Conservation (phyloP, 1,139 yeast genomes). For the Suhomyces choctaworum region DNA sequence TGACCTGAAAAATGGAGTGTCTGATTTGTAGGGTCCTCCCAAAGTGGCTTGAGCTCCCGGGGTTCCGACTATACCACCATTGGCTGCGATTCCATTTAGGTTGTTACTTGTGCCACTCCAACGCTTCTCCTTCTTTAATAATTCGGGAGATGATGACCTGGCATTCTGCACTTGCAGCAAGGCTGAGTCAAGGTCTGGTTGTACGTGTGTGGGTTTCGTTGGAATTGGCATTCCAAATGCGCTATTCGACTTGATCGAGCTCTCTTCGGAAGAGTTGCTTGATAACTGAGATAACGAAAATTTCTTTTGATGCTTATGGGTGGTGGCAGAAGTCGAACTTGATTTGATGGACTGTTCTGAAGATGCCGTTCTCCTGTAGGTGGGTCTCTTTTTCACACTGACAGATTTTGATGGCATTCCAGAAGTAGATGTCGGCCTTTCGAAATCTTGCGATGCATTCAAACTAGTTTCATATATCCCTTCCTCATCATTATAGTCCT, state of each 20-base stretch:
- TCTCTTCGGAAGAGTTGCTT: conserved; percentile 43
- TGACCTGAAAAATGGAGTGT: conserved; percentile 23
- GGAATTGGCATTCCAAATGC: conserved; percentile 21
- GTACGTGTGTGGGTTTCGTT: conserved; percentile 12
- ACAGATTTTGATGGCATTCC: conserved; percentile 2
- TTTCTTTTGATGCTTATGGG: conserved; percentile 24
- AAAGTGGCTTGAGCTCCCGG: conserved; percentile 1
- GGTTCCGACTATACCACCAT: conserved; percentile 1
- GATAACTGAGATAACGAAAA: conserved; percentile 37
- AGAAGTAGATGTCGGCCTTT: neutral
- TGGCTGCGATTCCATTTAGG: conserved; percentile 3
- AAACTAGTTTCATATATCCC: conserved; percentile 35
- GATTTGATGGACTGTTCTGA: conserved; percentile 43
- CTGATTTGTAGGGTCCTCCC: conserved; percentile 11
- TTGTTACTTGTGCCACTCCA: conserved; percentile 14
- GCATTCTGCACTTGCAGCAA: conserved; percentile 15
- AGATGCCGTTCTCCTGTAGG: conserved; percentile 34
- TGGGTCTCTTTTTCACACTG: conserved; percentile 28
- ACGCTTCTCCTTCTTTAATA: conserved; percentile 19
- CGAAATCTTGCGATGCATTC: conserved; percentile 29
- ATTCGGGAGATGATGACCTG: conserved; percentile 24
- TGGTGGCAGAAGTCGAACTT: conserved; percentile 32
- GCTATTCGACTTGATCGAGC: conserved; percentile 19
- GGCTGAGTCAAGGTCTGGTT: conserved; percentile 13
- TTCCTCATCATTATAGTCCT: conserved; percentile 41